Evolutionary conservation across 495 filamentous ascomycete genomes (phyloP).

Genomic region (Penicillium pancosmium): DNA sequence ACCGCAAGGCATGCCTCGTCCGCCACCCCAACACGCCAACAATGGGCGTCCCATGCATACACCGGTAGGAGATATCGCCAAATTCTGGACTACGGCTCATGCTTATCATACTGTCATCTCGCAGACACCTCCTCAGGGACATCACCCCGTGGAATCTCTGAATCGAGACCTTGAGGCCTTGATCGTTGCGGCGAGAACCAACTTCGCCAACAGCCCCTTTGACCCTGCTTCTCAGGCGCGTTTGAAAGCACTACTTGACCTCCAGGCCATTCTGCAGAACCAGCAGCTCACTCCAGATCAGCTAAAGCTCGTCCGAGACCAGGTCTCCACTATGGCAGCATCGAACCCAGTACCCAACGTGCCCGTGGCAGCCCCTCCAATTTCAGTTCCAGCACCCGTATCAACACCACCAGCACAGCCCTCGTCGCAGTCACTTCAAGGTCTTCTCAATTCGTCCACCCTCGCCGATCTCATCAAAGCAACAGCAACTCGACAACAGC

Average conservation of each 20-base stretch:
- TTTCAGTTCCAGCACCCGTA: conserved; percentile 28
- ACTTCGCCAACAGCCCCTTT: conserved; percentile 71
- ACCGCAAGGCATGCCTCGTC: conserved; percentile 52
- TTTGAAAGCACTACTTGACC: conserved; percentile 82
- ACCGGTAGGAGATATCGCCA: conserved; percentile 24
- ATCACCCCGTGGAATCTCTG: conserved; percentile 64
- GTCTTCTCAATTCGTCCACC: conserved; percentile 49
- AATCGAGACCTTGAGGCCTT: conserved; percentile 79
- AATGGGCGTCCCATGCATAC: conserved; percentile 41
- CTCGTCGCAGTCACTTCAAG: conserved; percentile 43
- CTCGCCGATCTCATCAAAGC: conserved; percentile 54
- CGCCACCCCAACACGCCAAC: conserved; percentile 31
- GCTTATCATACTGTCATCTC: background rate
- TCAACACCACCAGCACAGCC: conserved; percentile 38
- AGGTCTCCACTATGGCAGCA: conserved; percentile 53
- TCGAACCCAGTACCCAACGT: conserved; percentile 22
- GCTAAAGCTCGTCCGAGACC: conserved; percentile 75
- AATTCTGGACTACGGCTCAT: background rate
- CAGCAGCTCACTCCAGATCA: conserved; percentile 80
- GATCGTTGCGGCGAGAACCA: conserved; percentile 67
- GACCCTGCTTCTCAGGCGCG: conserved; percentile 74
- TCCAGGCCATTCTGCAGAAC: conserved; percentile 77
- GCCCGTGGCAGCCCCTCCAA: conserved; percentile 27
- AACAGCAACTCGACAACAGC: conserved; percentile 47
- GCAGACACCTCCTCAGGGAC: conserved; percentile 40